Percentiles rank a stretch among this genome's conserved stretches.
Evolutionary conservation across 2,329 filamentous ascomycete species (phyloP).

Genomic region (Penicillium sp.): DNA sequence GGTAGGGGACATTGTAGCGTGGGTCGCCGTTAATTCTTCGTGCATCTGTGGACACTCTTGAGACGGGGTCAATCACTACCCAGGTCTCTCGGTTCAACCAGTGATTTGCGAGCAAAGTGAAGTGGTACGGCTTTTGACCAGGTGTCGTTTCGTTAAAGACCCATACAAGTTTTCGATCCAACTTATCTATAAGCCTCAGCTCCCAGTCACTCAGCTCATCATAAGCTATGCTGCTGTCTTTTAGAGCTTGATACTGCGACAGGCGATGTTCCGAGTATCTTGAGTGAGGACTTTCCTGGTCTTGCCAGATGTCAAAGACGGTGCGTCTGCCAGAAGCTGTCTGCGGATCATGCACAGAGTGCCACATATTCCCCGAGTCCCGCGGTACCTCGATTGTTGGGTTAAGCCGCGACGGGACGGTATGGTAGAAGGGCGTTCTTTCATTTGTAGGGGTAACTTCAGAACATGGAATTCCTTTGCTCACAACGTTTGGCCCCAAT

Average conservation of each 20-base stretch:
- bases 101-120: conserved; percentile 41
- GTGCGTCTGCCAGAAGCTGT: background rate
- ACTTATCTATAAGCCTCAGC: conserved; percentile 32
- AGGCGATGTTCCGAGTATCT: background rate
- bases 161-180: conserved; percentile 42
- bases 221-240: background rate
- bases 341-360: background rate
- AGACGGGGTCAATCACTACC: conserved; percentile 41
- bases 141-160: conserved; percentile 38
- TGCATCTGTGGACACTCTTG: conserved; percentile 31
- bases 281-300: background rate
- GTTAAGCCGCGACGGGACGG: background rate
- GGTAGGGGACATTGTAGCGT: conserved; percentile 34
- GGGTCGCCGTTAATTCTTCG: conserved; percentile 38
- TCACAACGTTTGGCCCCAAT: background rate
- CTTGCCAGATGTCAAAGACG: background rate
- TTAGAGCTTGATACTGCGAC: background rate
- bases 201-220: conserved; percentile 35
- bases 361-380: background rate
- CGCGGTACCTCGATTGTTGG: background rate
- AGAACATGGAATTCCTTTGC: background rate
- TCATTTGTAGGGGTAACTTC: too few species aligned
- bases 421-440: background rate
- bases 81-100: conserved; percentile 44
- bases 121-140: conserved; percentile 42